Evolutionary conservation across 768 basidiomycete species (phyloP).

Genomic region (Xerocomellus dryophilus): DNA sequence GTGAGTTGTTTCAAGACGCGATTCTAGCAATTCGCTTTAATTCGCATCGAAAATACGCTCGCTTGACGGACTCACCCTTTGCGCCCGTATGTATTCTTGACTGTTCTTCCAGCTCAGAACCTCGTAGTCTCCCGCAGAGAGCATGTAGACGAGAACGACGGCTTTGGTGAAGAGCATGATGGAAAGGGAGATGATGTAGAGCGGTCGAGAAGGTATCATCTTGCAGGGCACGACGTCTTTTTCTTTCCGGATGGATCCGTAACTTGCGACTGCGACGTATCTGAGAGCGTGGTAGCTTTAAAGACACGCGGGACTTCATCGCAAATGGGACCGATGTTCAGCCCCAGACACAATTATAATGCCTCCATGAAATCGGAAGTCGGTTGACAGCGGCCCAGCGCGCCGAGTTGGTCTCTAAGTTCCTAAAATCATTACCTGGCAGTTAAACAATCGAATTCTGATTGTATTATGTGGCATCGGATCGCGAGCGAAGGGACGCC

Average conservation of each 20-base stretch:
- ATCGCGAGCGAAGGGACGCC: too few relatives aligned
- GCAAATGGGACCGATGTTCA: conserved; percentile 5
- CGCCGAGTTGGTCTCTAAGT: background rate
- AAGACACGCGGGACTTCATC: background rate
- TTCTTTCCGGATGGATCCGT: background rate
- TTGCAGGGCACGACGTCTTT: background rate
- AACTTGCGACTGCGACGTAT: background rate
- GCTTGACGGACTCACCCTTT: conserved; percentile 12
- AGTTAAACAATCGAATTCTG: too few relatives aligned
- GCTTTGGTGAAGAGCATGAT: conserved; percentile 22
- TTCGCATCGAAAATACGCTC: background rate
- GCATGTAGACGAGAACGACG: conserved; percentile 17
- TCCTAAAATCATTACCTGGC: too few relatives aligned
- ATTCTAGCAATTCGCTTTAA: conserved; percentile 6
- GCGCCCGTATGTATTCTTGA: conserved; percentile 21
- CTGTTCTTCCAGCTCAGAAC: conserved; percentile 12
- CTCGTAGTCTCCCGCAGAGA: conserved; percentile 21
- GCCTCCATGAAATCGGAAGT: background rate
- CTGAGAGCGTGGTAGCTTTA: background rate
- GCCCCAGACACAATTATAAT: conserved; percentile 11
- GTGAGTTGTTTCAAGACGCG: conserved; percentile 24
- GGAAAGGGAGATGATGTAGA: conserved; percentile 13
- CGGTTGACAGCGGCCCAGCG: too few relatives aligned
- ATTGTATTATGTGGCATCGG: too few relatives aligned
- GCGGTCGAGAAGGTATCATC: conserved; percentile 16